Evolutionary conservation across 768 basidiomycete species (phyloP).

Genomic region (Gautieria morchelliformis): DNA sequence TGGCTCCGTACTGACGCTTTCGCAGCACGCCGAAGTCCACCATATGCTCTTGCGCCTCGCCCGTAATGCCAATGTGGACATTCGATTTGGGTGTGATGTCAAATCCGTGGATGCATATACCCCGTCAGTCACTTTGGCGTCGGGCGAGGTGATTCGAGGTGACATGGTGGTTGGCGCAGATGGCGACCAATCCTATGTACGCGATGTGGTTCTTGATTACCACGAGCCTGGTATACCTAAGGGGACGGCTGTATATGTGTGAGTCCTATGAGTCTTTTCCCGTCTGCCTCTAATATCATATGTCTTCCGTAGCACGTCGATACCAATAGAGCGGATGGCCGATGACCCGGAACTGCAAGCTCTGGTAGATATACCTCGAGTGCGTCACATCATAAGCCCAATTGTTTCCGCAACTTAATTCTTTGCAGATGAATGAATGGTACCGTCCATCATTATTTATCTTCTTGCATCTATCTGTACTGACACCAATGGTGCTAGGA

Average conservation of each 20-base stretch:
- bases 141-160: constrained; percentile 33
- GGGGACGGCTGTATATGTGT: constrained; percentile 37
- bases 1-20: background rate
- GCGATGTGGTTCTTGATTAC: constrained; percentile 23
- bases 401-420: background rate
- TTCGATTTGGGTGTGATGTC: constrained; percentile 31
- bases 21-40: constrained; percentile 45
- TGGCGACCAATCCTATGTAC: constrained; percentile 38
- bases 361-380: constrained; percentile 22
- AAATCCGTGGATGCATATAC: constrained; percentile 15
- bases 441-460: constrained; percentile 11
- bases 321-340: constrained; percentile 31
- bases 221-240: constrained; percentile 21
- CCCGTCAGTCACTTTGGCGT: constrained; percentile 23
- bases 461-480: background rate
- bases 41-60: constrained; percentile 38
- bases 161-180: constrained; percentile 57
- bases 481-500: constrained; percentile 6
- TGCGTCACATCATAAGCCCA: constrained; percentile 10
- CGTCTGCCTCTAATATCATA: background rate
- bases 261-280: constrained; percentile 13
- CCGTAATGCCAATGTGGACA: constrained; percentile 34
- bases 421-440: constrained; percentile 14
- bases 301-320: constrained; percentile 23
- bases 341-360: constrained; percentile 30